Conservation (phyloP, 2,329 filamentous ascomycete species). For the Alternaria gaisen region DNA sequence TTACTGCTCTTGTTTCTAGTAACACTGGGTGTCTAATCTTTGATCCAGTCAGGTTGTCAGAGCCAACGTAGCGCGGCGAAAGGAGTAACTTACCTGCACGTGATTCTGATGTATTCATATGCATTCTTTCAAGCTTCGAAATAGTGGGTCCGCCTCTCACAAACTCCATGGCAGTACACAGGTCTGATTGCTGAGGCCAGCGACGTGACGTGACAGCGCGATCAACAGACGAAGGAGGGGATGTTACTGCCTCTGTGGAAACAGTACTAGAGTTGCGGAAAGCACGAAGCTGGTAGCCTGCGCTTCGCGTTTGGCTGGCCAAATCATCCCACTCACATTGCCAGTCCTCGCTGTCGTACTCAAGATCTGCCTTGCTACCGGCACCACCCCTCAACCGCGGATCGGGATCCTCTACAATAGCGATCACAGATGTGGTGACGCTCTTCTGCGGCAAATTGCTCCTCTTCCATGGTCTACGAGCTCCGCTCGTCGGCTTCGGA, state of each 20-base stretch:
- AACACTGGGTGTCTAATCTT: not conserved
- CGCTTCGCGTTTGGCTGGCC: not conserved
- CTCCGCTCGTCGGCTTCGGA: not conserved
- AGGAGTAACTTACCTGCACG: not conserved
- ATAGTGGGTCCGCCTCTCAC: not conserved
- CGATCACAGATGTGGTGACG: not conserved
- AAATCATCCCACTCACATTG: slow-evolving; percentile 6
- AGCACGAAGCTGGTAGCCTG: not conserved
- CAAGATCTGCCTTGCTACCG: not conserved
- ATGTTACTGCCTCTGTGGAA: not conserved
- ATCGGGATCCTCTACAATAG: not conserved
- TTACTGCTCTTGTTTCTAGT: not conserved
- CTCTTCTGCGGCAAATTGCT: not conserved
- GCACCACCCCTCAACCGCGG: slow-evolving; percentile 7
- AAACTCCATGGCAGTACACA: not conserved
- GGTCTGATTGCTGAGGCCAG: not conserved
- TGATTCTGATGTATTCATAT: not conserved
- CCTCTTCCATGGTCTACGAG: not conserved
- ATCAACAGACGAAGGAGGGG: not conserved
- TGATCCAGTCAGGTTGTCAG: not conserved
- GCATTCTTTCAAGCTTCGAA: not conserved
- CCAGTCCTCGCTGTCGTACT: slow-evolving; percentile 3
- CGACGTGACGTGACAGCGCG: not conserved
- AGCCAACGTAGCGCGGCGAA: not conserved
- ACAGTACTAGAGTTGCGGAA: slow-evolving; percentile 9